Evolutionary conservation across 2,329 filamentous ascomycete genomes (phyloP).

Genomic region (Xylariales sp.): DNA sequence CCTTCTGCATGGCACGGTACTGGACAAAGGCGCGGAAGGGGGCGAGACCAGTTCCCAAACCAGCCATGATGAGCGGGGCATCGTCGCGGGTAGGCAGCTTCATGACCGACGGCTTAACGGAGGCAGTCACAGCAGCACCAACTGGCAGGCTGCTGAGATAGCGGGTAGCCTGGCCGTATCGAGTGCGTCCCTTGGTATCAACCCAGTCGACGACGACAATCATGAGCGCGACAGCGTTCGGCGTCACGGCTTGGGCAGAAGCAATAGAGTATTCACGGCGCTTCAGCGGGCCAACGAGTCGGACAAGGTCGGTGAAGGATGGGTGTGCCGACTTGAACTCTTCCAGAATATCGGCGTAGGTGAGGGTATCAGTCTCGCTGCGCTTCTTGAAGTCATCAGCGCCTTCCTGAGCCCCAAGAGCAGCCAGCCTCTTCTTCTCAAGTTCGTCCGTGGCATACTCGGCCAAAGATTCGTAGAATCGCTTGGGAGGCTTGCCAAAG

Average conservation of each 20-base stretch:
- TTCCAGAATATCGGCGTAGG: conserved; percentile 83
- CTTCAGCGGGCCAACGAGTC: conserved; percentile 88
- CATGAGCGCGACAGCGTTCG: conserved; percentile 86
- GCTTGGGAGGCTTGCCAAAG: conserved; percentile 93
- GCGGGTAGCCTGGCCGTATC: conserved; percentile 88
- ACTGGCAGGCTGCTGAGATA: conserved; percentile 76
- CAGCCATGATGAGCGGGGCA: conserved; percentile 96
- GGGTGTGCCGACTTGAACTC: conserved; percentile 90
- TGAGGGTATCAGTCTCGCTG: conserved; percentile 84
- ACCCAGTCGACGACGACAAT: conserved; percentile 97
- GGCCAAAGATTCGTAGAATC: conserved; percentile 90
- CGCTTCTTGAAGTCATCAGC: conserved; percentile 89
- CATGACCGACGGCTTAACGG: conserved; percentile 98
- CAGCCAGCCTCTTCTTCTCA: conserved; percentile 75
- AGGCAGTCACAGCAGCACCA: conserved; percentile 79
- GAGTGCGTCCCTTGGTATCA: conserved; percentile 79
- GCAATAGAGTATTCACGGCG: conserved; percentile 98
- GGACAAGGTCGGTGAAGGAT: conserved; percentile 79
- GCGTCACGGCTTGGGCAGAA: conserved; percentile 91
- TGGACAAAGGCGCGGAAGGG: conserved; percentile 99
- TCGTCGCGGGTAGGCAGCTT: conserved; percentile 87
- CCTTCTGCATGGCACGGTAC: conserved; percentile 96
- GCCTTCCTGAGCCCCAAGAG: conserved; percentile 73
- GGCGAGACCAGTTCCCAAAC: conserved; percentile 93
- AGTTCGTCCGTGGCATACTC: conserved; percentile 79